These are phyloP conservation scores for Naumovozyma dairenensis DNA, from an alignment of 805 yeast species.

Conservation along the genomic window DNA sequence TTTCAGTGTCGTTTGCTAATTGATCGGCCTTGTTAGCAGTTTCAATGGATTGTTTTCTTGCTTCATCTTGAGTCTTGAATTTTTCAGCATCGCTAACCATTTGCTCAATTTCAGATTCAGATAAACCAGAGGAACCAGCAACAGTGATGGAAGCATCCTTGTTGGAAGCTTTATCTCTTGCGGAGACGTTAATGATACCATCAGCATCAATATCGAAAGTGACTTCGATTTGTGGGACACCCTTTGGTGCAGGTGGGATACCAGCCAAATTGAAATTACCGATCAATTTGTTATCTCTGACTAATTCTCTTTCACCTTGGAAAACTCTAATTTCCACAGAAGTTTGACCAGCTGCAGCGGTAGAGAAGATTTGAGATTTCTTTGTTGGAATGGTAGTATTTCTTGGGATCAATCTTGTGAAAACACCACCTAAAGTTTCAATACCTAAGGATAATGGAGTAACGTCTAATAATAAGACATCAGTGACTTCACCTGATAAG, in stretches of 20 bases:
- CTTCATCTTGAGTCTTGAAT: slow-evolving; percentile 79
- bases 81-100: slow-evolving; percentile 88
- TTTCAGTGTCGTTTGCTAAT: slow-evolving; percentile 78
- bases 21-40: slow-evolving; percentile 72
- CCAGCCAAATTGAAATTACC: slow-evolving; percentile 95
- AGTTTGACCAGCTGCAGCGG: slow-evolving; percentile 94
- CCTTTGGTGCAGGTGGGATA: slow-evolving; percentile 79
- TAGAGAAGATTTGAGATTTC: slow-evolving; percentile 92
- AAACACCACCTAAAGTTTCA: slow-evolving; percentile 97
- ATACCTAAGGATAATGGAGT: slow-evolving; percentile 86
- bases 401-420: slow-evolving; percentile 79
- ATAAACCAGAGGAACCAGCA: slow-evolving; percentile 90
- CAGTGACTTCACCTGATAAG: slow-evolving; percentile 88
- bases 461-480: slow-evolving; percentile 80
- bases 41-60: slow-evolving; percentile 72
- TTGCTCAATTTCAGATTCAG: slow-evolving; percentile 81
- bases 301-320: slow-evolving; percentile 99
- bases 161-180: slow-evolving; percentile 86
- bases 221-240: slow-evolving; percentile 77
- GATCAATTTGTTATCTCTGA: slow-evolving; percentile 93
- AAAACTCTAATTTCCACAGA: slow-evolving; percentile 94
- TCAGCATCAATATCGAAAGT: slow-evolving; percentile 95
- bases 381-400: slow-evolving; percentile 95
- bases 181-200: slow-evolving; percentile 93
- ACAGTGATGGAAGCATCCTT: slow-evolving; percentile 93